Conservation (phyloP, 192 early-diverging fungal species). For the Umbelopsis isabellina region DNA sequence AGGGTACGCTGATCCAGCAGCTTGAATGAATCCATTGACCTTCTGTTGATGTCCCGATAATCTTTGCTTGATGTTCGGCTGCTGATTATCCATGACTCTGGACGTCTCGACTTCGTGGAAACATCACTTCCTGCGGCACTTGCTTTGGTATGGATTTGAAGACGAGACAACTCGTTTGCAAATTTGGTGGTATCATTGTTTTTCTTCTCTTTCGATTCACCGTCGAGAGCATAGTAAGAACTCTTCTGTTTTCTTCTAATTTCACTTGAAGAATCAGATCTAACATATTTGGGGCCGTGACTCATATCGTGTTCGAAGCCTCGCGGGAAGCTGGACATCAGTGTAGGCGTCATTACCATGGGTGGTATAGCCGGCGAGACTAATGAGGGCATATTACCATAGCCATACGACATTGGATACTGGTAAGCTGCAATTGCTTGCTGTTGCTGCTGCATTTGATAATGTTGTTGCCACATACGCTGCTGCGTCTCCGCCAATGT, state of each 20-base stretch:
- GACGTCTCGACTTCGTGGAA: not conserved
- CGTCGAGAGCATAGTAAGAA: not conserved
- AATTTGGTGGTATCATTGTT: not conserved
- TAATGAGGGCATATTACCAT: not conserved
- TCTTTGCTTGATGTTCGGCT: not conserved
- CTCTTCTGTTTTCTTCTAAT: not conserved
- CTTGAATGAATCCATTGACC: not conserved
- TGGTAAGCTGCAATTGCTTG: slow-evolving; percentile 12
- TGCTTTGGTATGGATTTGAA: not conserved
- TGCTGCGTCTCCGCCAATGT: not conserved
- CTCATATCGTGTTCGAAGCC: not conserved
- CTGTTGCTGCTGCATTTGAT: slow-evolving; percentile 7
- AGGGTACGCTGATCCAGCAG: slow-evolving; percentile 15
- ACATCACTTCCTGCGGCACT: not conserved
- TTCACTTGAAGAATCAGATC: not conserved
- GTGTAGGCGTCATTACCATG: not conserved
- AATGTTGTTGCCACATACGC: slow-evolving; percentile 8
- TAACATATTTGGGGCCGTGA: not conserved
- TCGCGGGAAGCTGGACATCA: slow-evolving; percentile 8
- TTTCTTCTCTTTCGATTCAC: not conserved
- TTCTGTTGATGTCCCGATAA: not conserved
- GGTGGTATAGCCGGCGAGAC: slow-evolving; percentile 4
- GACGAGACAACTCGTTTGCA: not conserved
- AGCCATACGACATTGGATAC: slow-evolving; percentile 1
- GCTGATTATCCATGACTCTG: not conserved